A percentile compares a stretch with the other conserved stretches of the same genome.
Evolutionary conservation across 2,329 filamentous ascomycete genomes (phyloP).

Genomic region (Fusarium anguioides): DNA sequence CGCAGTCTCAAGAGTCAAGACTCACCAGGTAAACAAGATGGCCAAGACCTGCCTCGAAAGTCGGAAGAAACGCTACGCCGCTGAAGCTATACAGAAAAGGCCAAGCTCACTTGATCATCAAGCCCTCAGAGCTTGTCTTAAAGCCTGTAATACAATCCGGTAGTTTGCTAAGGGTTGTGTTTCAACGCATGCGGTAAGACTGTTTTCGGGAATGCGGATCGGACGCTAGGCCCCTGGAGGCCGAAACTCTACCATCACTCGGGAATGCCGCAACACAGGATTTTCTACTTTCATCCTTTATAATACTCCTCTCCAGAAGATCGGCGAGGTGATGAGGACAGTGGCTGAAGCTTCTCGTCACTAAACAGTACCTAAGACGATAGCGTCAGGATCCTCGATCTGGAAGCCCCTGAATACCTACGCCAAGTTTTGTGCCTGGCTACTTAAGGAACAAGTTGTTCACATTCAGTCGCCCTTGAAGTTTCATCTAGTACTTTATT

Average conservation of each 20-base stretch:
- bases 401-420: background rate
- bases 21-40: too few species aligned
- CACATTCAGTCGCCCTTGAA: background rate
- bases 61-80: background rate
- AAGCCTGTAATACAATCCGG: rapidly evolving
- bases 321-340: background rate
- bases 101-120: rapidly evolving
- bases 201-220: background rate
- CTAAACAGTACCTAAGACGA: background rate
- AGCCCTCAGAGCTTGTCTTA: background rate
- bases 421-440: background rate
- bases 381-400: background rate
- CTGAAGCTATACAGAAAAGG: rapidly evolving
- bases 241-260: background rate
- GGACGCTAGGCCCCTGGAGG: background rate
- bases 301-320: background rate
- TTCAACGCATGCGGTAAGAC: background rate
- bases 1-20: rapidly evolving
- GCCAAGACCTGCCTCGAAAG: too few species aligned
- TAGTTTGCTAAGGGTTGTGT: background rate
- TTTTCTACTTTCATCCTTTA: background rate
- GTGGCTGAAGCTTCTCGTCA: background rate
- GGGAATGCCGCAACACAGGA: slow-evolving; percentile 1
- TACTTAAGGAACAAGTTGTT: background rate
- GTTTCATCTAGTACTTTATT: rapidly evolving